Conservation (phyloP, 352 stramenopile species). For the Peronospora farinosa region DNA sequence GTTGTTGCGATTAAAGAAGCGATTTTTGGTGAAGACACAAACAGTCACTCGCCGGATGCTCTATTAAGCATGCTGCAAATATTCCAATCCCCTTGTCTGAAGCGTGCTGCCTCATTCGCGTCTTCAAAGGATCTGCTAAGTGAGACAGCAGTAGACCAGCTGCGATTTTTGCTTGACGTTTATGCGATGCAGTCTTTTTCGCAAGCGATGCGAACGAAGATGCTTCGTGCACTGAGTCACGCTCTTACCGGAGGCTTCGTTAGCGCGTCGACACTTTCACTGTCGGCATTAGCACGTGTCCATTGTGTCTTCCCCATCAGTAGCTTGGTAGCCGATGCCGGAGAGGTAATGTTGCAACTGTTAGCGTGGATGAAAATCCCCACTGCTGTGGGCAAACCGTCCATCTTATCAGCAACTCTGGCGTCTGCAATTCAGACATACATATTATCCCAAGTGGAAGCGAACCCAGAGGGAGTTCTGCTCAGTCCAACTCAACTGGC, state of each 20-base stretch:
- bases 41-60: constrained; percentile 64
- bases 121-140: constrained; percentile 22
- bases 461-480: not conserved
- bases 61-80: constrained; percentile 59
- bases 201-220: constrained; percentile 48
- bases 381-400: not conserved
- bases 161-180: constrained; percentile 68
- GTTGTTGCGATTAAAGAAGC: constrained; percentile 36
- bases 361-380: constrained; percentile 30
- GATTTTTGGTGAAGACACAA: constrained; percentile 43
- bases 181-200: constrained; percentile 75
- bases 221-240: constrained; percentile 40
- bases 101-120: constrained; percentile 1
- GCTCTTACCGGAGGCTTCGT: constrained; percentile 59
- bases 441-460: constrained; percentile 3
- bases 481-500: constrained; percentile 38
- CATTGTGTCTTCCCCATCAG: constrained; percentile 44
- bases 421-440: constrained; percentile 19
- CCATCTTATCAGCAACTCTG: constrained; percentile 13
- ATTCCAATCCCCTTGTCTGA: constrained; percentile 37
- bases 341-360: constrained; percentile 25
- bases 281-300: constrained; percentile 39
- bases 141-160: constrained; percentile 32
- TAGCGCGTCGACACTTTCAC: constrained; percentile 21
- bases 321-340: constrained; percentile 26